Percentiles rank a stretch among this genome's conserved stretches.
phyloP scores from a whole-genome alignment of 306 rosid genomes.

The Albizia julibrissin region DNA sequence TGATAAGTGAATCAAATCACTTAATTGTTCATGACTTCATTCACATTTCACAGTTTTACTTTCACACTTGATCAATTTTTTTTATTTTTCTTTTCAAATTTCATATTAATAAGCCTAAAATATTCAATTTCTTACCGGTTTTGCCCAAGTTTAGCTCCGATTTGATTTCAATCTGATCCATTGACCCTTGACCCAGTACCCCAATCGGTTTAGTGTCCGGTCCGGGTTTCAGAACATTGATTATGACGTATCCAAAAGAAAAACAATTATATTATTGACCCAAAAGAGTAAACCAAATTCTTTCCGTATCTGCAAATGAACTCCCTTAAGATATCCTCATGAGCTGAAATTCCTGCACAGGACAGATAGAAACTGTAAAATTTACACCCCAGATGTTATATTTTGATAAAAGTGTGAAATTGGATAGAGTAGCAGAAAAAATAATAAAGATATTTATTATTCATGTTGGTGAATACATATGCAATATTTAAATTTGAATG shows the following conservation, averaged over 20 bases:
- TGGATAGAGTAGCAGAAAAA: neutral
- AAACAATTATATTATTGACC: neutral
- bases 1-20: too few relatives aligned
- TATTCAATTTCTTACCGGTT: too few relatives aligned
- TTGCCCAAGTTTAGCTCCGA: too few relatives aligned
- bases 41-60: too few relatives aligned
- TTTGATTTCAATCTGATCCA: too few relatives aligned
- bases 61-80: too few relatives aligned
- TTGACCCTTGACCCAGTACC: too few relatives aligned
- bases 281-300: neutral
- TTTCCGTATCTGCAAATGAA: neutral
- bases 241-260: neutral
- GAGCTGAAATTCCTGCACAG: neutral
- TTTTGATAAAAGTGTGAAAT: neutral
- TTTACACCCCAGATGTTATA: neutral
- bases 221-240: too few relatives aligned
- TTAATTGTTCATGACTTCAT: too few relatives aligned
- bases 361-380: neutral
- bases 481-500: neutral
- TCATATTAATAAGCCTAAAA: too few relatives aligned
- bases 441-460: neutral
- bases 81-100: too few relatives aligned
- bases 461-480: neutral
- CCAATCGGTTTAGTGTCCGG: too few relatives aligned
- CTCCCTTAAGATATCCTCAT: neutral